Percentiles rank a stretch among this genome's conserved stretches.
phyloP scores from a whole-genome alignment of 139 green algal genomes.

The Chlorella sp. region DNA sequence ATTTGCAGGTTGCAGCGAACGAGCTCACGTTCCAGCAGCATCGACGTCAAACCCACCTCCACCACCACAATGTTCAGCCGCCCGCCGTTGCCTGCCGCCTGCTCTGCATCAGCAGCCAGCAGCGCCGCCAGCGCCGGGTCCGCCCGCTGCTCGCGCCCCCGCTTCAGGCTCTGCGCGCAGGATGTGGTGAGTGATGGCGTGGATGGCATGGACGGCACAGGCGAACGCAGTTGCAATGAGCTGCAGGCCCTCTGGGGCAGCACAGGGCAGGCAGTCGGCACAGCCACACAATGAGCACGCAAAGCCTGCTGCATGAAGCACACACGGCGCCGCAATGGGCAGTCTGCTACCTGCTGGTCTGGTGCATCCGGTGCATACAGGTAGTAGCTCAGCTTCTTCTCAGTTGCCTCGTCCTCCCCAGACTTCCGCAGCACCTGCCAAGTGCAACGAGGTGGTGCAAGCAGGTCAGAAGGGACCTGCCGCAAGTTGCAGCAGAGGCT shows the following conservation, averaged over 20 bases:
- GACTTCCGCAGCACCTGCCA: too few species aligned
- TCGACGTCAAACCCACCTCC: not conserved
- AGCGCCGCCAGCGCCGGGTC: slow-evolving; percentile 22
- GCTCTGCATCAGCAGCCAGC: slow-evolving; percentile 3
- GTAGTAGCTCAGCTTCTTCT: not conserved
- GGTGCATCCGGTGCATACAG: not conserved
- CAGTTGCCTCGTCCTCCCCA: too few species aligned
- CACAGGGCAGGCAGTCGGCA: not conserved
- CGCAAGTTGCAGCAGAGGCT: not conserved
- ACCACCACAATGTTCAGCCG: not conserved
- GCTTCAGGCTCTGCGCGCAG: not conserved
- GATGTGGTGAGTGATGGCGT: too few species aligned
- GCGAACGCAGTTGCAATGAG: not conserved
- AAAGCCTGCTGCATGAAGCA: not conserved
- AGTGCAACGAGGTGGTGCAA: not conserved
- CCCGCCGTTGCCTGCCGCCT: not conserved
- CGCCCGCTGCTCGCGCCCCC: not conserved
- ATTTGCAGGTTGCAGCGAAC: not conserved
- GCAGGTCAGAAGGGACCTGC: not conserved
- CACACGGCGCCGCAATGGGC: not conserved
- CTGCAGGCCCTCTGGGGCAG: not conserved
- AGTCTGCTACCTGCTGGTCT: not conserved
- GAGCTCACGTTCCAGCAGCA: not conserved
- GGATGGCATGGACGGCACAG: not conserved
- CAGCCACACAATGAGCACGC: too few species aligned